These are phyloP conservation scores for Raddia guianensis DNA, from an alignment of 176 grass and related monocot species.

Conservation along the genomic window DNA sequence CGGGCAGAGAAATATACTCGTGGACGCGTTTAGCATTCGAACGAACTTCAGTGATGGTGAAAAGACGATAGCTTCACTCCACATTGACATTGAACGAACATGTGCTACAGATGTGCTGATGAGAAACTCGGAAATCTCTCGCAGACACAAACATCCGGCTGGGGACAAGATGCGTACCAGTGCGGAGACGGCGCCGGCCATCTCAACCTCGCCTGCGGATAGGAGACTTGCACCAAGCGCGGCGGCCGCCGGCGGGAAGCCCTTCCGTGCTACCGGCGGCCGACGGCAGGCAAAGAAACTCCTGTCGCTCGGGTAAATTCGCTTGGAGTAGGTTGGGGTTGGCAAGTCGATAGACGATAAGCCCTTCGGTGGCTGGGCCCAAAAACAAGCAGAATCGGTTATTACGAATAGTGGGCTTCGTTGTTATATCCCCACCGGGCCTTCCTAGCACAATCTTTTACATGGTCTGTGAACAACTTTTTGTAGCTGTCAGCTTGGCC, in stretches of 20 bases:
- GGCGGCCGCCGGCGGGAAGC: neutral
- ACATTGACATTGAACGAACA: neutral
- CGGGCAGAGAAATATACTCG: neutral
- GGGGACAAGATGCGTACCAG: neutral
- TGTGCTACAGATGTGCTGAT: neutral
- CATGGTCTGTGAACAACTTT: too few species aligned
- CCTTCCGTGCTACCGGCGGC: slow-evolving; percentile 21
- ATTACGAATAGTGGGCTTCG: too few species aligned
- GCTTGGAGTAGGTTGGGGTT: too few species aligned
- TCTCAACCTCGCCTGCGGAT: neutral
- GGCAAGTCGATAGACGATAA: too few species aligned
- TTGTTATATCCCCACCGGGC: too few species aligned
- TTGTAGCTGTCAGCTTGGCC: too few species aligned
- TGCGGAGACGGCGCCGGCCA: neutral
- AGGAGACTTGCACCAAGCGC: neutral
- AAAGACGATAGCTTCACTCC: neutral
- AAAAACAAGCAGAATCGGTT: too few species aligned
- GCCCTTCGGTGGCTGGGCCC: too few species aligned
- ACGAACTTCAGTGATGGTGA: neutral
- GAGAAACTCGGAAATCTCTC: neutral
- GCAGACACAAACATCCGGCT: neutral
- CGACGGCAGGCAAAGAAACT: neutral
- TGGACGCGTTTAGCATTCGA: neutral
- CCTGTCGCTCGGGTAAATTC: neutral
- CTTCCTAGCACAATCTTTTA: too few species aligned